Conservation (phyloP, 179 eudicot species). For the Sideroxylon spinosum region DNA sequence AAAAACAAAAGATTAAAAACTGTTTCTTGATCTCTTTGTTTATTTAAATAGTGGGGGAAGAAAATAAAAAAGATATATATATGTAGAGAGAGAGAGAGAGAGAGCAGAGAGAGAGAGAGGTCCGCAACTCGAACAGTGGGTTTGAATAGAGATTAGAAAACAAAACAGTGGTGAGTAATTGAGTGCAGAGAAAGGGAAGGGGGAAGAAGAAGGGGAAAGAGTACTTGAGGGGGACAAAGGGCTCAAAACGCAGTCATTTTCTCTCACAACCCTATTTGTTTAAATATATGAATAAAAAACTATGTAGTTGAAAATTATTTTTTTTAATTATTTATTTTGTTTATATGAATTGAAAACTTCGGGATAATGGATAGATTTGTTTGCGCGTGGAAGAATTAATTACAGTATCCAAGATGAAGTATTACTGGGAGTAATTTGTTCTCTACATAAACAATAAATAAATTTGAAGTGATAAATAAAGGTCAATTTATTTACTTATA, state of each 20-base stretch:
- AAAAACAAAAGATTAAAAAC: slow-evolving; percentile 15
- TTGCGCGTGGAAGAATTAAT: slow-evolving; percentile 9
- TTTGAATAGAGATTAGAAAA: slow-evolving; percentile 24
- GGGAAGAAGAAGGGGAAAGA: slow-evolving; percentile 10
- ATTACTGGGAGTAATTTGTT: background rate
- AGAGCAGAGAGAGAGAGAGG: background rate
- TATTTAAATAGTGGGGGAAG: slow-evolving; percentile 18
- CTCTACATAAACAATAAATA: background rate
- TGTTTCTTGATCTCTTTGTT: background rate
- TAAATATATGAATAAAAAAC: slow-evolving; percentile 26
- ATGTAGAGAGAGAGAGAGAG: background rate
- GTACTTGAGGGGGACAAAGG: slow-evolving; percentile 20
- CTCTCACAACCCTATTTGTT: slow-evolving; percentile 29
- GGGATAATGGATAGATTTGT: background rate
- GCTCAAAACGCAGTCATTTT: slow-evolving; percentile 46
- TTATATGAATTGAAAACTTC: background rate
- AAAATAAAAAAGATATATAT: slow-evolving; percentile 27
- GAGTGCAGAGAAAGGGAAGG: slow-evolving; percentile 34
- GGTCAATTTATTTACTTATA: no score
- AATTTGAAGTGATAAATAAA: background rate
- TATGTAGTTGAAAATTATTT: slow-evolving; percentile 18
- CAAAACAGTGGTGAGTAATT: background rate
- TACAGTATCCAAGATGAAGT: background rate
- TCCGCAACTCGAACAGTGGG: slow-evolving; percentile 22
- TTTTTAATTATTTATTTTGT: slow-evolving; percentile 5